Percentiles rank a stretch among this genome's conserved stretches.
Evolutionary conservation across 2,329 filamentous ascomycete genomes (phyloP).

Genomic region (Teratosphaeria destructans): DNA sequence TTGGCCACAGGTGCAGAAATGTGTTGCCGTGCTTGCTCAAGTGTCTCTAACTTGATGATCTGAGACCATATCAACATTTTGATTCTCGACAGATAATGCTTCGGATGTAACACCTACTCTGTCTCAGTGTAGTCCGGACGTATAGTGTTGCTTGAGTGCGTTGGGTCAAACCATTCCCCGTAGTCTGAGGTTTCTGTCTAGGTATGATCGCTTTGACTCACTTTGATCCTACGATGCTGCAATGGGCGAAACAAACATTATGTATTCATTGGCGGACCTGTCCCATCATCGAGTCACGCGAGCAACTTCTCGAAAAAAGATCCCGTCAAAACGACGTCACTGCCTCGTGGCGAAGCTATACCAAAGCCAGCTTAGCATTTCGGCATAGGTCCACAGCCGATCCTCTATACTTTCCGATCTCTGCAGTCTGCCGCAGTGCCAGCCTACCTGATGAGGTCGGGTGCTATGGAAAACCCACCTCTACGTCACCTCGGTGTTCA

Average conservation of each 20-base stretch:
- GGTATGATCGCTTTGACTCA: neutral
- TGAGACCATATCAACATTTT: neutral
- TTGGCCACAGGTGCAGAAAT: neutral
- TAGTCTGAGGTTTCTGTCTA: neutral
- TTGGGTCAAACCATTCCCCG: neutral
- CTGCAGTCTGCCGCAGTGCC: too few relatives aligned
- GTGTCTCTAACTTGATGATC: neutral
- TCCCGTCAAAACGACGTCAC: neutral
- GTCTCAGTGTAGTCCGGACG: neutral
- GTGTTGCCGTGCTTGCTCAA: neutral
- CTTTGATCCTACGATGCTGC: neutral
- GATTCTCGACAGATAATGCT: neutral
- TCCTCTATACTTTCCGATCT: neutral
- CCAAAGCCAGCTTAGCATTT: neutral
- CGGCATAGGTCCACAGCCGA: neutral
- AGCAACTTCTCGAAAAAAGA: neutral
- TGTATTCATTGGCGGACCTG: neutral
- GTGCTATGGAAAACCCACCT: too few relatives aligned
- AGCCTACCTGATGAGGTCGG: too few relatives aligned
- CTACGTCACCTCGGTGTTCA: neutral
- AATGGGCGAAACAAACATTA: neutral
- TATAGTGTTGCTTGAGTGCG: neutral
- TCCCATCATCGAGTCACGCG: neutral
- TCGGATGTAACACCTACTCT: neutral
- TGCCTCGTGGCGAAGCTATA: neutral